A percentile compares a stretch with the other conserved stretches of the same genome.
Conservation (phyloP, 2,329 filamentous ascomycete species). For the Sporothrix inflata region DNA sequence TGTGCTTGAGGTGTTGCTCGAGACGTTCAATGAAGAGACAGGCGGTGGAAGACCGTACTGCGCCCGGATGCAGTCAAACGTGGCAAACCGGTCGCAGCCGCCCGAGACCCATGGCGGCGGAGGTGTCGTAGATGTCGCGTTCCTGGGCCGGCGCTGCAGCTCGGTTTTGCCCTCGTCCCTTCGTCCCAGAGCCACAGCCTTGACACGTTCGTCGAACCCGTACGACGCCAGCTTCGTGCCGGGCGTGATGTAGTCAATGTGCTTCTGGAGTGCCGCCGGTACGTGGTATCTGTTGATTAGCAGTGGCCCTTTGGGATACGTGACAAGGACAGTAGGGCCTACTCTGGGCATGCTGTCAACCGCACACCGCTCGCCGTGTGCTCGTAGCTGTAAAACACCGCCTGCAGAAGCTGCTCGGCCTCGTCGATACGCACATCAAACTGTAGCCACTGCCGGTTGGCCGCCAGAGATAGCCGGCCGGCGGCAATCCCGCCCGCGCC, state of each 20-base stretch:
- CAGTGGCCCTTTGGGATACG: not conserved
- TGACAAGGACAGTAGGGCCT: not conserved
- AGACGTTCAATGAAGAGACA: not conserved
- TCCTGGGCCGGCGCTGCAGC: not conserved
- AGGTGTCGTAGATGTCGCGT: not conserved
- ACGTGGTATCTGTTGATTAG: conserved; percentile 43
- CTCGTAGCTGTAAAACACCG: conserved; percentile 34
- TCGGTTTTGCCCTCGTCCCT: not conserved
- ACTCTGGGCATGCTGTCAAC: conserved; percentile 21
- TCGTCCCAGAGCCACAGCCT: not conserved
- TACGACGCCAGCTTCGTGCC: conserved; percentile 27
- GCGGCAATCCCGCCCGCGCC: conserved; percentile 36
- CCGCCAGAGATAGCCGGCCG: conserved; percentile 20
- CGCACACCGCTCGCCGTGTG: conserved; percentile 20
- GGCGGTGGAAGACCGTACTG: conserved; percentile 34
- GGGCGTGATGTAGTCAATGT: conserved; percentile 53
- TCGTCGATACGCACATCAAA: conserved; percentile 35
- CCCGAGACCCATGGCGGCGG: not conserved
- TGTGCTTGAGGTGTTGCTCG: no score
- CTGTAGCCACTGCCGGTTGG: conserved; percentile 34
- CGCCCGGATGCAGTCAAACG: conserved; percentile 26
- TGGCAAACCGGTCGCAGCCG: not conserved
- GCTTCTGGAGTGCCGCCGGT: conserved; percentile 49
- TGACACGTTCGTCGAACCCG: conserved; percentile 5
- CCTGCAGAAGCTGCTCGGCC: conserved; percentile 33